Base-by-base conservation (phyloP, 768 basidiomycete genomes). In the Leccinum variicolor region DNA sequence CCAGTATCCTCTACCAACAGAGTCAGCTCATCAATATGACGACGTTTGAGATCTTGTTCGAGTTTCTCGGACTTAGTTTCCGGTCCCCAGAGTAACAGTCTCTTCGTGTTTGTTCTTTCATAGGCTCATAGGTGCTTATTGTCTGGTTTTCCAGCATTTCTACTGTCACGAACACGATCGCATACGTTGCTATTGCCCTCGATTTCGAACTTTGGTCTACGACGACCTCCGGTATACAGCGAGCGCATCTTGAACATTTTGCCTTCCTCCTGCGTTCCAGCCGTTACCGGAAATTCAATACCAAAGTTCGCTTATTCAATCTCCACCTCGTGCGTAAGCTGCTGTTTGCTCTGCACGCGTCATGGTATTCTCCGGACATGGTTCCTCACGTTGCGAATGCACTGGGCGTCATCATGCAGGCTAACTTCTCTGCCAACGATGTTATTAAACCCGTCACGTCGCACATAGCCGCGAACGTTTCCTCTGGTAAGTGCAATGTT, bases 121-220 rank as follows among this genome's bases (percentile, higher is more conserved):
- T 23, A 3, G 23, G 23, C 23, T 23, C 2, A 7, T 26, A 5
- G 21, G 39, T 50, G 36, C 17, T 57, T 61, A 19, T 58, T 55
- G 15, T 49, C 1, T 55, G 17, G 17, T 15, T 48, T 7, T 33
- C 9, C 49, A 57, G 92, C 29, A 80, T 83, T 55, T 94, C 95
- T 1, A 92, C 90, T 0, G 79, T 98, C 29, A 82, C 86, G 50
- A 96, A 96, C 64, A 77, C 85, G 6, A 78, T 88, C 1, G 94
- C 90, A 6, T 96, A 97, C 68, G 81, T 82, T 46, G 82, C 86
- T 4, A 81, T 98, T 50, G 92, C 91, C 0, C 82, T 98, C 1
- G 92, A 96, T 64, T 92, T 98, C 61, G 87, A 92, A 52, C 83
- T 97, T 11, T 98, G 95, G 95, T 84, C 90, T 0, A 80, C 75